Conservation (phyloP, 1,284 basidiomycete genomes). For the Kalmanozyma brasiliensis region DNA sequence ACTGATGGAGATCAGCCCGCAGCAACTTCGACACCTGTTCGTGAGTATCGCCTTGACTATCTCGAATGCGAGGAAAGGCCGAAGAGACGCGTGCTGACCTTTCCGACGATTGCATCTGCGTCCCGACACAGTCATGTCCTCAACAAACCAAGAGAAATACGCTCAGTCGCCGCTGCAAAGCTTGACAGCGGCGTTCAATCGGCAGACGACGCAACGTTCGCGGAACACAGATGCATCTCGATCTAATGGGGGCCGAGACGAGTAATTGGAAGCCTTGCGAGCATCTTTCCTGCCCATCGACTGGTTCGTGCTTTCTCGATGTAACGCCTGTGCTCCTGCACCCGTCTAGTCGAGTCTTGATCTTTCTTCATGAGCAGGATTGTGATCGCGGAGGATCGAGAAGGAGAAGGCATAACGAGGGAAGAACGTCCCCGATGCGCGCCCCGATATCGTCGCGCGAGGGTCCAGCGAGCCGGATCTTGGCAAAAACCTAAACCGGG, state of each 20-base stretch:
- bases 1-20: slow-evolving; percentile 6
- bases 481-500: slow-evolving; percentile 11
- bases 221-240: slow-evolving; percentile 10
- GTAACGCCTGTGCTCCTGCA: no score
- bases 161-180: slow-evolving; percentile 45
- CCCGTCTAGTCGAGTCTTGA: no score
- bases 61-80: no score
- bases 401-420: no score
- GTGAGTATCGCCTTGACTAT: no score
- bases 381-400: no score
- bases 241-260: neutral
- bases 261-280: neutral
- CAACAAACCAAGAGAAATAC: slow-evolving; percentile 33
- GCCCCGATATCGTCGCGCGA: neutral
- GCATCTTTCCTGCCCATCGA: no score
- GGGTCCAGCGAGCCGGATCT: slow-evolving; percentile 4
- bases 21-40: slow-evolving; percentile 10
- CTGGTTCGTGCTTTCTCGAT: no score
- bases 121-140: slow-evolving; percentile 26
- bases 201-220: slow-evolving; percentile 43
- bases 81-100: neutral
- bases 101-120: neutral
- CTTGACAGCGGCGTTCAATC: slow-evolving; percentile 32
- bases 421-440: slow-evolving; percentile 1
- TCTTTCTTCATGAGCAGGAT: no score